Percentiles rank a stretch among this genome's conserved stretches.
Conservation (phyloP, 352 stramenopile genomes). For the Globisporangium cylindrosporum region DNA sequence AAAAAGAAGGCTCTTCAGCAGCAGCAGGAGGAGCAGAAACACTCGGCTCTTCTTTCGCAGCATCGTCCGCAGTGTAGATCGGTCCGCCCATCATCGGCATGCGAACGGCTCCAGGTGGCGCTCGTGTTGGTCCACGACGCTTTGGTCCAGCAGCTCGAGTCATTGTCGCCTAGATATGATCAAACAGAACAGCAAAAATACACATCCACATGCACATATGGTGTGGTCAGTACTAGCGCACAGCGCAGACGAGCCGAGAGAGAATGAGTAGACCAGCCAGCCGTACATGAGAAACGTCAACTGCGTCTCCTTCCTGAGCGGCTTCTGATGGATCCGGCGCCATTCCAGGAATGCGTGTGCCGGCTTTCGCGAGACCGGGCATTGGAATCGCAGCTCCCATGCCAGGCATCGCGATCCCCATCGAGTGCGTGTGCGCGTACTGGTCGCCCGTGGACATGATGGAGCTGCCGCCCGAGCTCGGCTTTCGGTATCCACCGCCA, state of each 20-base stretch:
- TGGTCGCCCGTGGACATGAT: slow-evolving; percentile 86
- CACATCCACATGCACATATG: slow-evolving; percentile 1
- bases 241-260: neutral
- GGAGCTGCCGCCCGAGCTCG: slow-evolving; percentile 34
- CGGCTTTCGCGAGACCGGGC: slow-evolving; percentile 70
- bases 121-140: slow-evolving; percentile 61
- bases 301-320: slow-evolving; percentile 21
- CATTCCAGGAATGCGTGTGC: slow-evolving; percentile 70
- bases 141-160: slow-evolving; percentile 71
- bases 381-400: slow-evolving; percentile 83
- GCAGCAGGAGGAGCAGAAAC: neutral
- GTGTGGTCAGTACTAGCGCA: neutral
- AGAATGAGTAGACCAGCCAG: neutral
- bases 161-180: slow-evolving; percentile 66
- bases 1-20: neutral
- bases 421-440: slow-evolving; percentile 65
- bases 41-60: slow-evolving; percentile 1
- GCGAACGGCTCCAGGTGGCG: slow-evolving; percentile 60
- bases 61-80: neutral
- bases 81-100: slow-evolving; percentile 48
- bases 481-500: slow-evolving; percentile 41
- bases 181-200: neutral
- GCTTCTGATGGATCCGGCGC: slow-evolving; percentile 23
- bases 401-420: slow-evolving; percentile 75
- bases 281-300: slow-evolving; percentile 65